Base-by-base conservation (phyloP, 805 yeast species). In the Nakazawaea peltata region DNA sequence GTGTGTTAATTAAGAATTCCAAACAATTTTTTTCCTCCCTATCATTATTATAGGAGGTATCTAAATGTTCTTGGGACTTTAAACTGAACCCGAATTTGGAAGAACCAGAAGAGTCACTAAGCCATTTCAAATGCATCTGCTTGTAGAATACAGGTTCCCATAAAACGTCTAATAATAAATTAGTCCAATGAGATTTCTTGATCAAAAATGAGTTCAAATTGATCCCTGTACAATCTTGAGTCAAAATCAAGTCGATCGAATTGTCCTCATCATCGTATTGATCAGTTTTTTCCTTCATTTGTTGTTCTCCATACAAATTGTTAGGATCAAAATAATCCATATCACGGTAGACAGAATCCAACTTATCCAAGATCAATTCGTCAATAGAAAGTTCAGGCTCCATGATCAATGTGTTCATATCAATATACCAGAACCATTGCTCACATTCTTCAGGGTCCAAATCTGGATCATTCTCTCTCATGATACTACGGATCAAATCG, bases 381-480 rank as follows among this genome's bases (percentile, higher is more conserved):
- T 63, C 66, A 4, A 63, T 27, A 2, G 57, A 49, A 2, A 43
- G 17, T 12, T 59, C 44, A 13, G 67, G 68, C 41, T 61, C 64
- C 68, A 63, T 62, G 30, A 63, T 58, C 31, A 62, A 39, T 2
- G 68, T 54, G 37, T 59, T 54, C 29, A 63, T 40, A 40, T 63
- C 69, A 25, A 63, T 32, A 40, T 63, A 63, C 67, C 67, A 63
- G 41, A 56, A 59, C 69, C 68, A 63, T 41, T 56, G 56, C 30
- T 54, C 59, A 12, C 43, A 32, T 19, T 28, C 37, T 13, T 17
- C 36, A 11, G 37, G 37, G 17, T 43, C 39, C 26, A 50, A 53
- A 9, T 56, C 54, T 14, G 42, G 26, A 2, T 45, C 26, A n/a
- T 50, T 44, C 32, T 59, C 53, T 33, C 53, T 54, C 59, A 63